phyloP scores from a whole-genome alignment of 2,329 filamentous ascomycete species.

The Ceratocystis lukuohia region DNA sequence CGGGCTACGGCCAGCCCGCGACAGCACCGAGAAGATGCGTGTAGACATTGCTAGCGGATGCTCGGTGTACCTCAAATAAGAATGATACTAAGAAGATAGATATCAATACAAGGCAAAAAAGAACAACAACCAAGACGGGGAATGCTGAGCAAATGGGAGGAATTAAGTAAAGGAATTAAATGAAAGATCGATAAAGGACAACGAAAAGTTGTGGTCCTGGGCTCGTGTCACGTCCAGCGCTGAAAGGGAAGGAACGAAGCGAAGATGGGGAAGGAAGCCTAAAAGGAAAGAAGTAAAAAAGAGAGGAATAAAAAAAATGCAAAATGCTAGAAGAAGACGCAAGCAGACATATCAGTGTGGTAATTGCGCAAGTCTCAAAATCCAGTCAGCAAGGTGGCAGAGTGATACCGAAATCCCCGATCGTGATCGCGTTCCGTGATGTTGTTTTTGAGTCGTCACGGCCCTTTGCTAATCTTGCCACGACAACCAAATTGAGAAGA shows the following conservation, averaged over 20 bases:
- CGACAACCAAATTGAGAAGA: neutral
- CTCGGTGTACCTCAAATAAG: neutral
- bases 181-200: neutral
- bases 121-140: neutral
- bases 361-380: neutral
- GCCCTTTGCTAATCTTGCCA: neutral
- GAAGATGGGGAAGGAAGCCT: neutral
- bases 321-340: neutral
- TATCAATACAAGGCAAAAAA: neutral
- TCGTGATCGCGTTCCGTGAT: neutral
- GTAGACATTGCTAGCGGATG: constrained; percentile 7
- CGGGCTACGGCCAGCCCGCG: constrained; percentile 4
- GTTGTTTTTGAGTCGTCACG: neutral
- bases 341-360: neutral
- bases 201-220: constrained; percentile 1
- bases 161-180: neutral
- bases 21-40: constrained; percentile 5
- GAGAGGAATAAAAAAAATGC: neutral
- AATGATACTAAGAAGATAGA: neutral
- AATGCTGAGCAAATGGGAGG: neutral
- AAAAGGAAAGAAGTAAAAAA: constrained; percentile 1
- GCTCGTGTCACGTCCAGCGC: constrained; percentile 4
- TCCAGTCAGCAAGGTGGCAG: neutral
- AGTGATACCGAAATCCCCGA: neutral
- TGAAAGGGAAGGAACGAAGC: neutral